Base-by-base conservation (phyloP, 352 stramenopile genomes). In the Phytophthora litchii region DNA sequence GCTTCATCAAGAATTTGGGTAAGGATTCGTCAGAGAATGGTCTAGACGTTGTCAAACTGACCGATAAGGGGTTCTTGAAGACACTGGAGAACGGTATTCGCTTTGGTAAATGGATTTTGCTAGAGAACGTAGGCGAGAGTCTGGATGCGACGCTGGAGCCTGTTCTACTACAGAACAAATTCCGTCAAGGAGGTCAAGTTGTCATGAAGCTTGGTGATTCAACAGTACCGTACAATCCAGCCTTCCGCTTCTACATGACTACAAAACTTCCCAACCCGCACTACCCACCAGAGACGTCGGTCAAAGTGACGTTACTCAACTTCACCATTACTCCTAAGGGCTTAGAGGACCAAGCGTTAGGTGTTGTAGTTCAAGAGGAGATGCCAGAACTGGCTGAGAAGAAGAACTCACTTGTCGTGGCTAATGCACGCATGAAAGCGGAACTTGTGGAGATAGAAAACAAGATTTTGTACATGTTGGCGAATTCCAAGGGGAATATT, bases 391-490 rank as follows among this genome's bases (percentile, higher is more conserved):
- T 98, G 20, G 89, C 95, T 1, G 90, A 97, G 69, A 97, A 97
- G 64, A 98, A 98, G 52, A 97, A 97, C 70, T 91, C 84, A 29
- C 76, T 98, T 10, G 91, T 97, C 11, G 83, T 97, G 5, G 91
- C 86, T 0, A 97, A 97, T 44, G 90, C 92, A 1, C 79, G 86
- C 14, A 97, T 97, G 88, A 96, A 96, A 32, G 89, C 89, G 0
- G 88, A 98, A 51, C 82, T 98, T 1, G 81, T 96, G 19, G 92
- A 98, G 60, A 96, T 98, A 50, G 92, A 98, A 54, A 96, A 97
- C 73, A 94, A 95, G 35, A 98, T 98, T 31, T 48, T 98, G 60
- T 96, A 94, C 67, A 94, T 98, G 83, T 70, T 98, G 9, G 87
- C 84, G 23, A 97, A 97, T 62, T 97, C 89, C 1, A 95, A 96